phyloP scores from a whole-genome alignment of 768 basidiomycete species.

The Mrakia gelida region DNA sequence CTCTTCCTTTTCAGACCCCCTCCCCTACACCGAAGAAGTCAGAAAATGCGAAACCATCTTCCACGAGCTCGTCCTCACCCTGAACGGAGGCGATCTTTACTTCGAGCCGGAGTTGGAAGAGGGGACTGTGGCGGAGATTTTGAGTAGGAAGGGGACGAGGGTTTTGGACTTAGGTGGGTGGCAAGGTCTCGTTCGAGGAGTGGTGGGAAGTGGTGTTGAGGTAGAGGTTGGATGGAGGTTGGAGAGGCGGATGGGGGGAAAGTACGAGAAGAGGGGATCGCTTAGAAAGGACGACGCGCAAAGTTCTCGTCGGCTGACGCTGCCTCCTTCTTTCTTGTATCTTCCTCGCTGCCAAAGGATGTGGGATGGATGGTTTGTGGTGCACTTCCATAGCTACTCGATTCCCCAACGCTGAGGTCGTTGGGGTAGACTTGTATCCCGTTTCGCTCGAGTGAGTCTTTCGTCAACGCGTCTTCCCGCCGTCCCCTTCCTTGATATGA shows the following conservation, averaged over 20 bases:
- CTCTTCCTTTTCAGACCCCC: not conserved
- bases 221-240: no score
- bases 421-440: not conserved
- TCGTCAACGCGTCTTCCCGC: no score
- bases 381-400: not conserved
- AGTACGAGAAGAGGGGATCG: no score
- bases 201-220: no score
- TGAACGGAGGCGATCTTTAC: not conserved
- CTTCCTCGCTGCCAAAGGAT: not conserved
- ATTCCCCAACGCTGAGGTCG: not conserved
- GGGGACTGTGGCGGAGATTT: not conserved
- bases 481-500: not conserved
- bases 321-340: not conserved
- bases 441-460: not conserved
- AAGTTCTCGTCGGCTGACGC: no score
- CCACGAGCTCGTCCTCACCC: not conserved
- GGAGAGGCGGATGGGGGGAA: no score
- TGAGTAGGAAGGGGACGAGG: not conserved
- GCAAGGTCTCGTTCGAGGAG: no score
- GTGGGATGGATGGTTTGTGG: not conserved
- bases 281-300: no score
- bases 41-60: not conserved
- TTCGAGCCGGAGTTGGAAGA: not conserved
- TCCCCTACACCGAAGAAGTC: not conserved
- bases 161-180: not conserved